phyloP scores from a whole-genome alignment of 306 rosid genomes.

The Citrullus mucosospermus region DNA sequence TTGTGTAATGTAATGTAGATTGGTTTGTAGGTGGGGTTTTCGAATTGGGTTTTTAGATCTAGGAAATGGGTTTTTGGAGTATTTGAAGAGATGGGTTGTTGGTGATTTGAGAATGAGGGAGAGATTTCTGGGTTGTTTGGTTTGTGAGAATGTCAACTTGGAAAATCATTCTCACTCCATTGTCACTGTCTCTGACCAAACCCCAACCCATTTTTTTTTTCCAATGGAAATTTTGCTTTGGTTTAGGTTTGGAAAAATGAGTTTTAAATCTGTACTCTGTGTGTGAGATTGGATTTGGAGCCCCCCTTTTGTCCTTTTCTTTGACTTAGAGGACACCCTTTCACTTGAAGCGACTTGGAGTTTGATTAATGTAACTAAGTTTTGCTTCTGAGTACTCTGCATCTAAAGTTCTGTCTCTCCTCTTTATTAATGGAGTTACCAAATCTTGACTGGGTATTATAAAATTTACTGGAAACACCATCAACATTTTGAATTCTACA shows the following conservation, averaged over 20 bases:
- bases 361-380: not conserved
- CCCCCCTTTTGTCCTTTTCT: not conserved
- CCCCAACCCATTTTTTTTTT: not conserved
- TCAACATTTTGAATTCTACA: not conserved
- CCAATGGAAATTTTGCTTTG: not conserved
- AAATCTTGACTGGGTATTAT: too few relatives aligned
- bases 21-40: not conserved
- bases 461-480: not conserved
- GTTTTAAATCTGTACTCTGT: not conserved
- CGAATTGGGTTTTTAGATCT: not conserved
- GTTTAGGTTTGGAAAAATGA: not conserved
- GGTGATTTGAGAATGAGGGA: not conserved
- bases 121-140: not conserved
- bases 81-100: not conserved
- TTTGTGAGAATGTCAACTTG: not conserved
- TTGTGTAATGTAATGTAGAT: not conserved
- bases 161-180: not conserved
- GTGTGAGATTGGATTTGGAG: not conserved
- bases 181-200: slow-evolving; percentile 1
- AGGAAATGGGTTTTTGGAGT: not conserved
- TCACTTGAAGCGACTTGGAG: not conserved
- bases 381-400: not conserved
- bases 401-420: not conserved
- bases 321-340: not conserved
- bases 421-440: not conserved